Evolutionary conservation across 2,329 filamentous ascomycete species (phyloP), one percentile per base, ranked within the genome.

Genomic region (Arthrinium phaeospermum): DNA sequence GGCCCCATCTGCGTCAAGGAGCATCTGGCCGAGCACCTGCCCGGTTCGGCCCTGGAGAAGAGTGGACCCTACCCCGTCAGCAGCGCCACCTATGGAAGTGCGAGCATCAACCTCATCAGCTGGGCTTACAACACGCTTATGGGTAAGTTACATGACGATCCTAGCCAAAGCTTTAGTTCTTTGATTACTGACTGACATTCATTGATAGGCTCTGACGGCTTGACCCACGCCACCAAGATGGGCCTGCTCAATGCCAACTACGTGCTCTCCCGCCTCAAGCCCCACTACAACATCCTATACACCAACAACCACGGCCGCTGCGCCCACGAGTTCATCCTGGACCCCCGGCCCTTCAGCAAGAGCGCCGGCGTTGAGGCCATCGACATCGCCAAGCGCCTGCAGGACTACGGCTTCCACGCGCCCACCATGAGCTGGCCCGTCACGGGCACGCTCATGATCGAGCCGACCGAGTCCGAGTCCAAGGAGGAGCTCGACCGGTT

Each of bases 401-500:
- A 98, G 83, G 96, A 98, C 81, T 98, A 97, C 81, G 96, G 96
- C 57, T 98, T 98, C 90, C 96, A 98, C 83, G 94, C 95, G 1
- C 96, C 96, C 0, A 98, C 96, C 70, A 98, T 98, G 96, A 95
- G 92, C 81, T 98, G 94, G 94, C 96, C 96, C 1, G 95, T 98
- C 2, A 90, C 94, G 70, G 97, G 97, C 84, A 98, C 96, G 0
- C 90, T 98, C 64, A 98, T 98, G 96, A 97, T 98, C 76, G 96
- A 98, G 86, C 96, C 96, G 2, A 98, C 96, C 0, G 96, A 98
- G 85, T 95, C 92, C 19, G 96, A 98, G 86, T 94, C 90, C 83
- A 95, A 96, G 82, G 92, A 92, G 74, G 96, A 98, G 86, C 90
- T 98, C 2, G 96, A 98, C 82, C 92, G 96, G 30, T 98, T 98